phyloP scores from a whole-genome alignment of 108 stramenopile genomes.

The Skeletonema potamos region DNA sequence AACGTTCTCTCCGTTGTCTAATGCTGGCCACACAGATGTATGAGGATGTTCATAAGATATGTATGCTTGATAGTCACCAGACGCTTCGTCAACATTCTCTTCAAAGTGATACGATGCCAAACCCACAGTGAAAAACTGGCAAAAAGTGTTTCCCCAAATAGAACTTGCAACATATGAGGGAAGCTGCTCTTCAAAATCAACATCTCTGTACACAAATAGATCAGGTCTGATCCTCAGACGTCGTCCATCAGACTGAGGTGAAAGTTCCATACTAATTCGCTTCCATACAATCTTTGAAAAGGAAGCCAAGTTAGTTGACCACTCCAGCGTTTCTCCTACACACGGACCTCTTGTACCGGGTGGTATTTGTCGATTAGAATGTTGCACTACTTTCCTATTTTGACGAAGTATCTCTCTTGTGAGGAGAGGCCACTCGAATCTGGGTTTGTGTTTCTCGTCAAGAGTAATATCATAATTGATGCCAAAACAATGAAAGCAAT shows the following conservation, averaged over 20 bases:
- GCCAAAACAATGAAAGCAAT: conserved; percentile 6
- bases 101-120: conserved; percentile 80
- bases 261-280: conserved; percentile 8
- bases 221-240: conserved; percentile 6
- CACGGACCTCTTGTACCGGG: conserved; percentile 39
- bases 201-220: conserved; percentile 4
- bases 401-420: neutral
- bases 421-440: conserved; percentile 7
- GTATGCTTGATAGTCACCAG: conserved; percentile 40
- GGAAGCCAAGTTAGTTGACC: conserved; percentile 34
- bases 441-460: conserved; percentile 2
- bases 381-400: conserved; percentile 18
- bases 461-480: conserved; percentile 9
- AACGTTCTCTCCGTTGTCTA: conserved; percentile 67
- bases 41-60: conserved; percentile 72
- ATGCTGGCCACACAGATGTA: conserved; percentile 55
- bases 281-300: conserved; percentile 36
- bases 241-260: conserved; percentile 3
- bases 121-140: conserved; percentile 65
- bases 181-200: neutral
- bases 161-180: conserved; percentile 48
- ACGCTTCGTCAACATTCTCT: conserved; percentile 1
- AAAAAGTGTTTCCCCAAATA: conserved; percentile 73
- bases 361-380: conserved; percentile 24
- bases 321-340: conserved; percentile 41